These are phyloP conservation scores for Casaregolazyma suthepensis DNA, from an alignment of 1,139 yeast genomes.

Conservation along the genomic window DNA sequence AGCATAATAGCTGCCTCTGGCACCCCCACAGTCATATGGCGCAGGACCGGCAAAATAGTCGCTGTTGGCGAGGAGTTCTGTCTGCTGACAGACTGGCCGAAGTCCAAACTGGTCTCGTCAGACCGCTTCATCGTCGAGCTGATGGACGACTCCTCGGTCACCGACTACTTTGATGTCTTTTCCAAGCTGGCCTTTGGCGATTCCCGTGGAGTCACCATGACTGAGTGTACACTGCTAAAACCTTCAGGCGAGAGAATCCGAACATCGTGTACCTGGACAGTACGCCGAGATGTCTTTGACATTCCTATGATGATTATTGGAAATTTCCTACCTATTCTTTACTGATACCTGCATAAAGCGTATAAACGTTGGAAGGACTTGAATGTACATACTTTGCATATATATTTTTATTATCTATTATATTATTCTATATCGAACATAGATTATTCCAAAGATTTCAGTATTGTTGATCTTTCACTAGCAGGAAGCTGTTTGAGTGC, in stretches of 20 bases:
- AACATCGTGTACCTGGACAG: constrained; percentile 86
- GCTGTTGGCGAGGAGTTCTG: constrained; percentile 91
- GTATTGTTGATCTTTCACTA: constrained; percentile 52
- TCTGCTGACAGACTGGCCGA: constrained; percentile 80
- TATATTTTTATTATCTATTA: constrained; percentile 4
- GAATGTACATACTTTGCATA: neutral
- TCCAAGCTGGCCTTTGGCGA: constrained; percentile 88
- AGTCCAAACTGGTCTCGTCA: constrained; percentile 49
- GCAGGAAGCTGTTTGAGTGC: constrained; percentile 53
- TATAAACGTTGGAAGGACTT: neutral
- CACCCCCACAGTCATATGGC: constrained; percentile 92
- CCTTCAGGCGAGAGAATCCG: constrained; percentile 46
- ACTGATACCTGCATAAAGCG: neutral
- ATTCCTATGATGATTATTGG: constrained; percentile 97
- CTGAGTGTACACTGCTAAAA: constrained; percentile 70
- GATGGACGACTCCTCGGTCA: constrained; percentile 78
- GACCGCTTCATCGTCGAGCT: constrained; percentile 77
- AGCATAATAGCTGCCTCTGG: constrained; percentile 77
- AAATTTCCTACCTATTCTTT: constrained; percentile 35
- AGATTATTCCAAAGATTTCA: constrained; percentile 25
- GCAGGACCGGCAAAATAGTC: constrained; percentile 90
- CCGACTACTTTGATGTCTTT: constrained; percentile 82
- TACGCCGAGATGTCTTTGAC: constrained; percentile 81
- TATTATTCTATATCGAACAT: neutral
- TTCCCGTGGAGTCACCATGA: constrained; percentile 78